Conservation (phyloP, 768 basidiomycete species). For the Leccinum rimulosum region DNA sequence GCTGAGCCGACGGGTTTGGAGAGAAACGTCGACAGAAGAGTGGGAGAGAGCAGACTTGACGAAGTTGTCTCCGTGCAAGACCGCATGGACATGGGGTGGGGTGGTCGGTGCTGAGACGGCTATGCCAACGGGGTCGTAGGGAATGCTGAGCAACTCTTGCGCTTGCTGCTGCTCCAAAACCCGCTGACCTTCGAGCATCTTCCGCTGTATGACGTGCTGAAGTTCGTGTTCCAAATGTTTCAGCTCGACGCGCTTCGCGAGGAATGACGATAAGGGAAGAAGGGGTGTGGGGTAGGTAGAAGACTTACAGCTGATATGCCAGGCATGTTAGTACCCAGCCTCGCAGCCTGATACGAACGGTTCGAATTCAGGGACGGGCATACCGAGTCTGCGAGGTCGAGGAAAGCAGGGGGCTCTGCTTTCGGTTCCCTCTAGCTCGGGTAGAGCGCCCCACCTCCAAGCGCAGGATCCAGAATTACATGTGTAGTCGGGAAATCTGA, state of each 20-base stretch:
- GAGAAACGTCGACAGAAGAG: conserved; percentile 53
- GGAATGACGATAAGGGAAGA: conserved; percentile 1
- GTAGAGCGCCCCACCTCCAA: conserved; percentile 75
- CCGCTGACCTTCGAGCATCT: conserved; percentile 91
- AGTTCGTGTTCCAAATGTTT: conserved; percentile 87
- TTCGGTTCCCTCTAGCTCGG: conserved; percentile 32
- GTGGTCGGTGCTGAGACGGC: conserved; percentile 90
- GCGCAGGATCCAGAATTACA: conserved; percentile 71
- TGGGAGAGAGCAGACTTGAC: conserved; percentile 45
- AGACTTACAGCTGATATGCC: conserved; percentile 78
- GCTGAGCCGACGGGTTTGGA: conserved; percentile 68
- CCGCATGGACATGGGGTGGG: conserved; percentile 74
- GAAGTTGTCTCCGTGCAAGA: conserved; percentile 57
- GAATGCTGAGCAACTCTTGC: too few relatives aligned
- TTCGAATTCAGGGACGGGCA: conserved; percentile 27
- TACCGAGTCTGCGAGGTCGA: conserved; percentile 92
- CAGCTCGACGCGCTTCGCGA: conserved; percentile 74
- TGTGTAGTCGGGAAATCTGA: conserved; percentile 66
- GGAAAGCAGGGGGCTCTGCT: conserved; percentile 89
- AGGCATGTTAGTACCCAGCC: conserved; percentile 82
- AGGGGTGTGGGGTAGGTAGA: background rate
- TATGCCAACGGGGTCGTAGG: conserved; percentile 58
- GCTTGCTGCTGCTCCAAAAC: conserved; percentile 88
- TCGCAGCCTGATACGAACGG: conserved; percentile 56
- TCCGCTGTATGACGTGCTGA: conserved; percentile 81